phyloP scores from a whole-genome alignment of 73 alveolate genomes.

The Paramecium pentaurelia region DNA sequence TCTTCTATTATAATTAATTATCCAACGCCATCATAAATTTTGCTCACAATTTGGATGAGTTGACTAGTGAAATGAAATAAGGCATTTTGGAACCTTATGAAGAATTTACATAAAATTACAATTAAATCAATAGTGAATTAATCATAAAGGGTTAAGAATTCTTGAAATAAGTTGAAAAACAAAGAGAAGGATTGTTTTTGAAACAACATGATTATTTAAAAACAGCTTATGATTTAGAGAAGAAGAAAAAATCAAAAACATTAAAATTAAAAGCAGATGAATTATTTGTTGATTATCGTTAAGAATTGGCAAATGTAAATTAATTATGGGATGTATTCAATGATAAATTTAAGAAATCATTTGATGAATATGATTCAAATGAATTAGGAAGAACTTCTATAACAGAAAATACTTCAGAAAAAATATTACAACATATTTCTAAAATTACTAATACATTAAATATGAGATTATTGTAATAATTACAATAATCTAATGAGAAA shows the following conservation, averaged over 20 bases:
- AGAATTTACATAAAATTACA: background rate
- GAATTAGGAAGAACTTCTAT: slow-evolving; percentile 28
- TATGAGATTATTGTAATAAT: background rate
- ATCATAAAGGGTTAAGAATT: background rate
- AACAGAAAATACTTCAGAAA: background rate
- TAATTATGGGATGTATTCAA: slow-evolving; percentile 4
- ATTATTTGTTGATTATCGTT: slow-evolving; percentile 2
- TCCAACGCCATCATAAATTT: slow-evolving; percentile 4
- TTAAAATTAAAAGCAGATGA: slow-evolving; percentile 36
- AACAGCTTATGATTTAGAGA: slow-evolving; percentile 22
- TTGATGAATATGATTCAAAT: slow-evolving; percentile 20
- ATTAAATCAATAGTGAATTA: background rate
- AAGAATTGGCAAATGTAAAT: background rate
- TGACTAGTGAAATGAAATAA: background rate
- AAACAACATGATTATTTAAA: slow-evolving; percentile 12
- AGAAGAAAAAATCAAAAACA: slow-evolving; percentile 1
- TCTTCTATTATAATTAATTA: background rate
- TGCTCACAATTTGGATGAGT: background rate
- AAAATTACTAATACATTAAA: background rate
- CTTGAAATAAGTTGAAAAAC: background rate
- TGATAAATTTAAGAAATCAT: background rate
- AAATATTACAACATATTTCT: background rate
- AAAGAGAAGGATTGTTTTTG: background rate
- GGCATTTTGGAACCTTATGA: background rate
- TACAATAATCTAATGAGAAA: background rate